Base-by-base conservation (phyloP, 805 yeast genomes). In the Candida pseudoglaebosa region DNA sequence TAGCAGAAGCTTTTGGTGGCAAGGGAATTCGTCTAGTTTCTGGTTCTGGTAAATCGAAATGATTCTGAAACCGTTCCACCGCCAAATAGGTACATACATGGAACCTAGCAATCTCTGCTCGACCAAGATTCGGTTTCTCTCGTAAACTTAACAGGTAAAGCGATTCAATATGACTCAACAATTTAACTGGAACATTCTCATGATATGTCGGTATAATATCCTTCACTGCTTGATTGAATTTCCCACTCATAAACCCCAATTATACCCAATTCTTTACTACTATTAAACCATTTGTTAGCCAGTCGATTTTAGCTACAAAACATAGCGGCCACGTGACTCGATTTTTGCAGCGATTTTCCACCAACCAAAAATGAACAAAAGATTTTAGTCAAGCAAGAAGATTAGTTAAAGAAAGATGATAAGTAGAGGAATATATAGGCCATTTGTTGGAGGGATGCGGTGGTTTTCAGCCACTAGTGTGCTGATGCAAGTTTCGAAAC, bases 21-120 rank as follows among this genome's bases (percentile, higher is more conserved):
- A 81, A 57, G 0, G 93, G 91, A 1, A 84, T 72, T 44, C 69
- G 71, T 34, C 68, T 71, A 26, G 65, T 37, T 24, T 62, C 62
- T 5, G 83, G 84, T 3, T 62, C 61, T 1, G 82, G 74, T 6
- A 78, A 61, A 3, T 67, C 57, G 31, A 75, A 61, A 24, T 59
- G 59, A 8, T 62, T 59, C 9, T 62, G 61, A 31, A 74, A 68
- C 44, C 68, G 67, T 41, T 78, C 79, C 10, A 74, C 73, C 0
- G 85, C 82, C 17, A 82, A 53, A 44, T 63, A 76, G 4, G 88
- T 84, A 54, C 88, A 80, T 9, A 84, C 54, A 53, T 84, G 90
- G 39, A 71, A 71, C 38, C 91, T 63, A 1, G 87, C 88, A 2
- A 74, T 62, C 45, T 84, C 90, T 37, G 78, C 75, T 28, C 68